These are phyloP conservation scores for Pleurotus djamor DNA, from an alignment of 768 basidiomycete genomes.

Conservation along the genomic window DNA sequence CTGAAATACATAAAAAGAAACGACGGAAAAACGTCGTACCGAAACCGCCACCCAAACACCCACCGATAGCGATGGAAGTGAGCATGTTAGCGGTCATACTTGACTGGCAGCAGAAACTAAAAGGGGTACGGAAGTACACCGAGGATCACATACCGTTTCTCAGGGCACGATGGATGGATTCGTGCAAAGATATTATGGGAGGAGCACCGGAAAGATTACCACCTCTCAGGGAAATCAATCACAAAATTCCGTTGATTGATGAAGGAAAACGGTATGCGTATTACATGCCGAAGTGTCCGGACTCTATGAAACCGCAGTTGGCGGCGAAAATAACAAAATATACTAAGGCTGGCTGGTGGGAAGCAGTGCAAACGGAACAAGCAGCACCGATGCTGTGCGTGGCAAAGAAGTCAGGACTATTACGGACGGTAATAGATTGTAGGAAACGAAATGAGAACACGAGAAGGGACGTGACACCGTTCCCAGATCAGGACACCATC, in stretches of 20 bases:
- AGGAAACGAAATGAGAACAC: slow-evolving; percentile 39
- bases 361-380: slow-evolving; percentile 13
- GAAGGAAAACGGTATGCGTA: slow-evolving; percentile 25
- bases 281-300: slow-evolving; percentile 26
- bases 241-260: slow-evolving; percentile 34
- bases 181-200: neutral
- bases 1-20: no score
- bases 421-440: slow-evolving; percentile 31
- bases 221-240: slow-evolving; percentile 32
- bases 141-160: neutral
- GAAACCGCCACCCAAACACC: no score
- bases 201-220: slow-evolving; percentile 18
- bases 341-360: slow-evolving; percentile 31
- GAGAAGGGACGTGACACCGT: slow-evolving; percentile 31
- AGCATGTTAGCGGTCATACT: neutral
- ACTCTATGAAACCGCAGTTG: slow-evolving; percentile 22
- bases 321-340: slow-evolving; percentile 29
- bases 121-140: neutral
- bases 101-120: neutral
- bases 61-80: no score
- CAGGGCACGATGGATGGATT: neutral
- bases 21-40: no score
- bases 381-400: slow-evolving; percentile 27
- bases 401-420: slow-evolving; percentile 25
- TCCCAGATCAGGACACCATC: slow-evolving; percentile 38